Base-by-base conservation (phyloP, 495 filamentous ascomycete species). In the Hamigera avellanea region DNA sequence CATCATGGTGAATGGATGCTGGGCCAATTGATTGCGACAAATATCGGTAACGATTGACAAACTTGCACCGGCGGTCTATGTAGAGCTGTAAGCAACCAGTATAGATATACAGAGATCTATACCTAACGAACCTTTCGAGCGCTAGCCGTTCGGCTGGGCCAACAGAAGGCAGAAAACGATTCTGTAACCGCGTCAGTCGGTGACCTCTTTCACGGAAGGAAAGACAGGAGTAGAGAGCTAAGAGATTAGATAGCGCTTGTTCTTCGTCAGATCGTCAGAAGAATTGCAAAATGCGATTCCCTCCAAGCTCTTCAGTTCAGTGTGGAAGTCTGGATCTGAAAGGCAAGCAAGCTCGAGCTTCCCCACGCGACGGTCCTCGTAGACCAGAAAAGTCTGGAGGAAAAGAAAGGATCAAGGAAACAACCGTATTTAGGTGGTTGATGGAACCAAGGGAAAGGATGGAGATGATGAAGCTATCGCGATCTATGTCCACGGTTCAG, bases 1-100 rank as follows among this genome's bases (percentile, higher is more conserved):
- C 75, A 87, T 73, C 84, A 91, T 88, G 56, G 63, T 72, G 57
- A 19, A 29, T 27, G 5, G 28, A 30, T 4, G n/a, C n/a, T 6
- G 12, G 28, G n/a, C 4, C 28, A 12, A 15, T 30, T 15, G 28
- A 30, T 30, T 4, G 28, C 28, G n/a, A 30, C 21, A 23, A n/a
- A 23, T 23, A 23, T 23, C 21, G 21, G 21, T 23, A 23, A 23
- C 5, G 5, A 30, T 30, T 4, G 27, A 30, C 5, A 6, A 13
- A n/a, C 27, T 6, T n/a, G 14, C 27, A 5, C 12, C 27, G n/a
- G 14, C n/a, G 27, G 27, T n/a, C n/a, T n/a, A n/a, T n/a, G n/a
- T n/a, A n/a, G n/a, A n/a, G n/a, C n/a, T n/a, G n/a, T n/a, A n/a
- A n/a, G n/a, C n/a, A n/a, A n/a, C n/a, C n/a, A n/a, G n/a, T n/a